Percentiles rank a stretch among this genome's conserved stretches.
Evolutionary conservation across 495 filamentous ascomycete species (phyloP).

Genomic region (Hypomontagnella monticulosa): DNA sequence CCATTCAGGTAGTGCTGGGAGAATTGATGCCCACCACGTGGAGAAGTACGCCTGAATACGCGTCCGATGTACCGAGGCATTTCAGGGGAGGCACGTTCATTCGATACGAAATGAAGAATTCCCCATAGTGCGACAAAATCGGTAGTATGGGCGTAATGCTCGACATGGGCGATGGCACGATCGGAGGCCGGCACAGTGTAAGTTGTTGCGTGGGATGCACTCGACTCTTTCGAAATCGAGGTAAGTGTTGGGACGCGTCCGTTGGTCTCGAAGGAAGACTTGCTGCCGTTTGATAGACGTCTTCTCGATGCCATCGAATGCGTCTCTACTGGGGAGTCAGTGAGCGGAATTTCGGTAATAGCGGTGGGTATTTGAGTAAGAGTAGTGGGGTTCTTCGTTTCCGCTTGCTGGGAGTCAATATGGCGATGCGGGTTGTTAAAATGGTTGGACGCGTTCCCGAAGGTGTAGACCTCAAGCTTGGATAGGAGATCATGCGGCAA

Average conservation of each 20-base stretch:
- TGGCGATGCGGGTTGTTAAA: conserved; percentile 80
- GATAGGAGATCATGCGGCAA: conserved; percentile 71
- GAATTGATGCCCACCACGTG: conserved; percentile 74
- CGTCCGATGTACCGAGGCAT: conserved; percentile 76
- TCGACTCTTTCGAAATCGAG: conserved; percentile 15
- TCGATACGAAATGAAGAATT: conserved; percentile 71
- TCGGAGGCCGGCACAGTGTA: conserved; percentile 36
- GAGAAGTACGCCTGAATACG: conserved; percentile 71
- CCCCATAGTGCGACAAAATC: conserved; percentile 84
- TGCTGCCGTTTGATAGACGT: conserved; percentile 26
- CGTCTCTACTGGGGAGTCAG: conserved; percentile 37
- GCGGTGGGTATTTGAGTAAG: conserved; percentile 21
- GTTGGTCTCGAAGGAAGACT: conserved; percentile 16
- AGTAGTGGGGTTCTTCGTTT: conserved; percentile 31
- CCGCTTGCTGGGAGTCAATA: conserved; percentile 41
- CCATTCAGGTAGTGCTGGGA: conserved; percentile 81
- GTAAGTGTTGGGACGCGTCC: conserved; percentile 15
- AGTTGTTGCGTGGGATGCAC: conserved; percentile 9
- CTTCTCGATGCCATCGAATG: conserved; percentile 23
- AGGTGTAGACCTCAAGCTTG: conserved; percentile 86
- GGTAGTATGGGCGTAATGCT: conserved; percentile 82
- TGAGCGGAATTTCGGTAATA: conserved; percentile 34
- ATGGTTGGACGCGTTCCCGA: conserved; percentile 85
- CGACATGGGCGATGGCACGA: conserved; percentile 74
- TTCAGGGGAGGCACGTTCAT: conserved; percentile 43